phyloP scores from a whole-genome alignment of 192 early-diverging fungal species.

The Linnemannia zychae region DNA sequence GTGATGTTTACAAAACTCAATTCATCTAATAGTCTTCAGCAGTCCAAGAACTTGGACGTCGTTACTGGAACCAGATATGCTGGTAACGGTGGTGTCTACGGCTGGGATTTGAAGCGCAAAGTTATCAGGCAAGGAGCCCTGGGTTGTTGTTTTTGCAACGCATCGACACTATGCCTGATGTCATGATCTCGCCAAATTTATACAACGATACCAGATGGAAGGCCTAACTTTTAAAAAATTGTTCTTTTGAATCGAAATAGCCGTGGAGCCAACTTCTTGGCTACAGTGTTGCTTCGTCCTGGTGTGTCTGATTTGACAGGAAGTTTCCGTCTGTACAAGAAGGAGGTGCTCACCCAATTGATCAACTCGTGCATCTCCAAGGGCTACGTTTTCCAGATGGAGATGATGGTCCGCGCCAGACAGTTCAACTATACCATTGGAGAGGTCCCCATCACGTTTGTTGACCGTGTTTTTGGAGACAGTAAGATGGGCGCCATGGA shows the following conservation, averaged over 20 bases:
- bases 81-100: constrained; percentile 93
- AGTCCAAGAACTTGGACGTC: constrained; percentile 87
- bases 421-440: constrained; percentile 90
- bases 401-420: constrained; percentile 98
- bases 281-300: constrained; percentile 87
- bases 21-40: constrained; percentile 73
- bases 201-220: no score
- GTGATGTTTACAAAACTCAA: not conserved
- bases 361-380: constrained; percentile 93
- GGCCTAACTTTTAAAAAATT: no score
- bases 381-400: constrained; percentile 99
- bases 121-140: constrained; percentile 77
- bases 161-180: not conserved
- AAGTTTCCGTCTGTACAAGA: constrained; percentile 96
- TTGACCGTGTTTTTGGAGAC: constrained; percentile 98
- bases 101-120: constrained; percentile 97
- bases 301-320: constrained; percentile 96
- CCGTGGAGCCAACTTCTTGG: constrained; percentile 97
- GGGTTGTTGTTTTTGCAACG: not conserved
- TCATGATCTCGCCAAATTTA: no score
- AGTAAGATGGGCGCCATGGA: constrained; percentile 95
- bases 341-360: constrained; percentile 85
- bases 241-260: constrained; percentile 48
- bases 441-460: constrained; percentile 98
- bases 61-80: constrained; percentile 95